Evolutionary conservation across 441 rosid genomes (phyloP).

Genomic region (Adansonia grandidieri): DNA sequence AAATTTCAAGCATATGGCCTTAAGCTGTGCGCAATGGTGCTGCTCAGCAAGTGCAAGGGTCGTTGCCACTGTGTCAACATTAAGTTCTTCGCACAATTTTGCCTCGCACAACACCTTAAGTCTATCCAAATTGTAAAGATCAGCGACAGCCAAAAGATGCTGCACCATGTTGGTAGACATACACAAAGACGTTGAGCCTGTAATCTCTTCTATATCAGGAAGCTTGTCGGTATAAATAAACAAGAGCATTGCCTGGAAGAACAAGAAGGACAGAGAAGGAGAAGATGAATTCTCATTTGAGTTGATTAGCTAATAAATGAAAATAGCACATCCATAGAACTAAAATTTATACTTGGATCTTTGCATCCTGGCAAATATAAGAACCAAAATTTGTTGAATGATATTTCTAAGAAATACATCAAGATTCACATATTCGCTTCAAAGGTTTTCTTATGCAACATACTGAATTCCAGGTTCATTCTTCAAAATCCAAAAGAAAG

Average conservation of each 20-base stretch:
- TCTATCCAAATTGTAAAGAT: constrained; percentile 79
- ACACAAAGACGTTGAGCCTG: constrained; percentile 58
- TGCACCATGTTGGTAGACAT: constrained; percentile 77
- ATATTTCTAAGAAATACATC: neutral
- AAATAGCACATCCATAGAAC: neutral
- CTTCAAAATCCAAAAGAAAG: neutral
- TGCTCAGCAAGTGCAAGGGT: constrained; percentile 96
- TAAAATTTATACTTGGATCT: neutral
- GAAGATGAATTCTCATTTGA: neutral
- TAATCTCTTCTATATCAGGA: constrained; percentile 71
- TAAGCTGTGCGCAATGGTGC: constrained; percentile 77
- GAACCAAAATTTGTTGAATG: neutral
- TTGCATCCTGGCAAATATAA: constrained; percentile 6
- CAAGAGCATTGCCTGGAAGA: constrained; percentile 75
- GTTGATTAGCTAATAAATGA: neutral
- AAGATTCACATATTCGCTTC: neutral
- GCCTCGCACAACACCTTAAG: constrained; percentile 75
- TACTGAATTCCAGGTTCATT: constrained; percentile 1
- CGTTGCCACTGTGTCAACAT: constrained; percentile 74
- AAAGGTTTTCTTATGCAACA: constrained; percentile 4
- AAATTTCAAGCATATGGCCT: constrained; percentile 77
- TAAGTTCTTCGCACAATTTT: constrained; percentile 73
- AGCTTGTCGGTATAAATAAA: constrained; percentile 80
- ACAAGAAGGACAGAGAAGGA: neutral
- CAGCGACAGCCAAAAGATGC: constrained; percentile 86